Evolutionary conservation across 2,329 filamentous ascomycete genomes (phyloP), one percentile per base, ranked within the genome.

Genomic region (Epichloe sylvatica): DNA sequence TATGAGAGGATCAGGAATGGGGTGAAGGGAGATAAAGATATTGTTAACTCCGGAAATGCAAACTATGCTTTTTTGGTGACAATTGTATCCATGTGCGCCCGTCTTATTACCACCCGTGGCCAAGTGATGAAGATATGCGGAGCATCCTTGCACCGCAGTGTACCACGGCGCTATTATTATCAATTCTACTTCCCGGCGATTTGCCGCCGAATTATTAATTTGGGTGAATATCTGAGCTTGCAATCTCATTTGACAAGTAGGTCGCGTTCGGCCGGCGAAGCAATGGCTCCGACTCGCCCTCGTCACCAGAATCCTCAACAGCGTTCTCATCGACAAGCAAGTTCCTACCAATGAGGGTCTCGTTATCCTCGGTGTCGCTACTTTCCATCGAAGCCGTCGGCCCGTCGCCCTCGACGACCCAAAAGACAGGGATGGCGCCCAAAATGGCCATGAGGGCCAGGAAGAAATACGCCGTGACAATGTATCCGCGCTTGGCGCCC

Each of bases 381-480:
- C 46, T 60, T 4, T 64, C 63, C 2, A 42, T 61, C 40, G 55
- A 63, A 48, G 49, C 62, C 34, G 55, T 65, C 63, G 65, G 87
- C 70, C 86, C 86, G 8, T 87, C 79, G 37, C 83, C 83, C 60
- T 95, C 79, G 13, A 81, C 75, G 1, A 94, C 75, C 68, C 81
- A 84, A 63, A 81, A 86, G 0, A 84, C 77, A 0, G 88, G 85
- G 2, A 94, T 64, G 0, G 79, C 79, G 17, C 85, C 84, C 2
- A 88, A 45, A 0, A 77, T 53, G 0, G 81, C 76, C 42, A 94
- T 70, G 0, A 69, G 57, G 0, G 79, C 75, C n/a, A 96, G 71
- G 4, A 84, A 72, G 80, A 86, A 94, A 77, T 86, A 96, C 0
- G 90, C 83, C 0, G 85, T 70, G 47, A 94, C 78, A 33, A 92